Base-by-base conservation (phyloP, 257 asterid genomes). In the Oldenlandia corymbosa region DNA sequence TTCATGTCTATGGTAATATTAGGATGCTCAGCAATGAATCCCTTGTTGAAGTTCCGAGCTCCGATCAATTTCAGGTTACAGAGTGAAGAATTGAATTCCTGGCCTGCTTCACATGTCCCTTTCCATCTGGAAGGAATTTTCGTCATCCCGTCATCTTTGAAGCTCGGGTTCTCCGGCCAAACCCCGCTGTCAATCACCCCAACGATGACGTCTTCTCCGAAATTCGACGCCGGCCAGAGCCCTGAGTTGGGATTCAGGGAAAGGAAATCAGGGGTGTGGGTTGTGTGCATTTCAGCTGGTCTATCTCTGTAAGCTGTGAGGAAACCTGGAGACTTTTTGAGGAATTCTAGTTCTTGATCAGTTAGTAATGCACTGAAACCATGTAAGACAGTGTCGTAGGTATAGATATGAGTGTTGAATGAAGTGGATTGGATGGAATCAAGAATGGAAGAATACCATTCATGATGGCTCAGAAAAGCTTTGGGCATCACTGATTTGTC, bases 311-410 rank as follows among this genome's bases (percentile, higher is more conserved):
- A 83, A 8, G 81, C 75, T 0, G 84, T 69, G 60, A 83, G 75
- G 50, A 71, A 80, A 1, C 90, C 90, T 0, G 77, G 76, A 5
- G 64, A 36, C 2, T 65, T 79, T 58, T 65, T 49, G 1, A 81
- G 64, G 41, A 55, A 20, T 60, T 56, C 48, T 1, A 79, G 69
- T 8, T 84, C 90, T 2, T 64, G 61, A 10, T 59, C 28, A 0
- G 87, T 74, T 65, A 84, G 37, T 36, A 70, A 7, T 0, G 80
- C 87, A 39, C 76, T 80, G 41, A 80, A 83, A 10, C 86, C 90
- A 13, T 83, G 81, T 26, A 83, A 55, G 0, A 71, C 85, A 52
- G 72, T 53, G 70, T 75, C 75, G n/a, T 76, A 84, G 6, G 82
- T 72, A 68, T 84, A 77, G 43, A 45, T 1, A 1, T 17, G 76